phyloP scores from a whole-genome alignment of 768 basidiomycete species.

The Exsudoporus frostii region DNA sequence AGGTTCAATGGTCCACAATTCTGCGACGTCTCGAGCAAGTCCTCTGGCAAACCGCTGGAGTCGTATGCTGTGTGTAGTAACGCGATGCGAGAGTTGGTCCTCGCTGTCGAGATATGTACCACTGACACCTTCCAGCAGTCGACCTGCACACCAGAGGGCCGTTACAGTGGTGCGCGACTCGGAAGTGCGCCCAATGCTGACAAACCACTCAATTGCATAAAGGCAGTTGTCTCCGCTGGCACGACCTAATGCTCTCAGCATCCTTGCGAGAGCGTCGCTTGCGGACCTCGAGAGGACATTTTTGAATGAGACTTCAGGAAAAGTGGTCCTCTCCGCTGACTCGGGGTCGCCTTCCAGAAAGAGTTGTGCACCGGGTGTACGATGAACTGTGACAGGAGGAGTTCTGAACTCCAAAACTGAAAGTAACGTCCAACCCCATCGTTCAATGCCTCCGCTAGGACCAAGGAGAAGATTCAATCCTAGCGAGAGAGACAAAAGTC shows the following conservation, averaged over 20 bases:
- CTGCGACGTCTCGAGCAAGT: slow-evolving; percentile 60
- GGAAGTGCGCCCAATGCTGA: slow-evolving; percentile 48
- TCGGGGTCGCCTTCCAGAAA: slow-evolving; percentile 52
- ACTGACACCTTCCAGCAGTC: slow-evolving; percentile 71
- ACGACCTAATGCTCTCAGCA: slow-evolving; percentile 71
- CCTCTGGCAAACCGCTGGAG: slow-evolving; percentile 64
- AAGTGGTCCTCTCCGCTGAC: slow-evolving; percentile 35
- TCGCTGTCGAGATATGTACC: slow-evolving; percentile 41
- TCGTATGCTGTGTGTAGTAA: slow-evolving; percentile 38
- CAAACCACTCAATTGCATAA: slow-evolving; percentile 82
- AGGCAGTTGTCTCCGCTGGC: slow-evolving; percentile 68
- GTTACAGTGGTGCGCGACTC: slow-evolving; percentile 49
- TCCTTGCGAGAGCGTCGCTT: slow-evolving; percentile 53
- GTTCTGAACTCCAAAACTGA: slow-evolving; percentile 72
- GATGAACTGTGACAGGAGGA: slow-evolving; percentile 48
- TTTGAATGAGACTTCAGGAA: slow-evolving; percentile 60
- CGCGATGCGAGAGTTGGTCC: neutral
- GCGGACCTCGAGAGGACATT: slow-evolving; percentile 52
- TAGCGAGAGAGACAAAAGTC: slow-evolving; percentile 45
- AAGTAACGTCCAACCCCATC: slow-evolving; percentile 88
- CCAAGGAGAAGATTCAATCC: slow-evolving; percentile 68
- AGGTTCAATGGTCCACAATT: slow-evolving; percentile 63
- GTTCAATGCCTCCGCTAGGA: slow-evolving; percentile 79
- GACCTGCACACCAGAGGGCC: slow-evolving; percentile 82
- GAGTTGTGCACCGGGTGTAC: slow-evolving; percentile 48